A percentile compares a stretch with the other conserved stretches of the same genome.
Conservation (phyloP, 495 filamentous ascomycete genomes). For the Lepidopterella palustris region DNA sequence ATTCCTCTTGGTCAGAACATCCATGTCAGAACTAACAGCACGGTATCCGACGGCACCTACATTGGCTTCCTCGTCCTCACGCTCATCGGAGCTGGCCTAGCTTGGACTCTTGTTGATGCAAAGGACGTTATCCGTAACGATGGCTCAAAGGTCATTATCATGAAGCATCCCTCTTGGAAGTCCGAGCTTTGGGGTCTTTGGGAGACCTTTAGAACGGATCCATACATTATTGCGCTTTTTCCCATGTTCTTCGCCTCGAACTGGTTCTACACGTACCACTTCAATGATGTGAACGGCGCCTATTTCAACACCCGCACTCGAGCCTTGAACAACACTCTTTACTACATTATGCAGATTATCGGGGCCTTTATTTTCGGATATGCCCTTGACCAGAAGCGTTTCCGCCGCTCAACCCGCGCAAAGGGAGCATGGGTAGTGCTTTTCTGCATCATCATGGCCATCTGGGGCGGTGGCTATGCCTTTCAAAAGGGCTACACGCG, state of each 20-base stretch:
- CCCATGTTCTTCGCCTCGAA: conserved; percentile 42
- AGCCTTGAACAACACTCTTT: conserved; percentile 75
- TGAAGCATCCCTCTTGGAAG: conserved; percentile 69
- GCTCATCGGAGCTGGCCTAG: conserved; percentile 63
- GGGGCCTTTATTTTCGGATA: conserved; percentile 74
- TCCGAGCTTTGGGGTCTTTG: conserved; percentile 73
- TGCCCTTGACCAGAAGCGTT: conserved; percentile 57
- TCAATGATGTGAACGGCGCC: conserved; percentile 55
- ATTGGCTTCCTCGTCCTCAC: conserved; percentile 87
- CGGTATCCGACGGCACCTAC: conserved; percentile 80
- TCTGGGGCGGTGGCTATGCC: conserved; percentile 85
- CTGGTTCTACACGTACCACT: conserved; percentile 47
- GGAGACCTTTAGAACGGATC: conserved; percentile 63
- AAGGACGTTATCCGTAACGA: conserved; percentile 71
- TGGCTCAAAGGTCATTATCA: conserved; percentile 73
- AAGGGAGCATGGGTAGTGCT: conserved; percentile 61
- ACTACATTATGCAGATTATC: conserved; percentile 84
- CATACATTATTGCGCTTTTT: conserved; percentile 79
- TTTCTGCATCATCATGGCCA: conserved; percentile 65
- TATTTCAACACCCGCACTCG: conserved; percentile 79
- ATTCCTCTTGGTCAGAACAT: conserved; percentile 79
- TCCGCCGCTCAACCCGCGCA: conserved; percentile 68
- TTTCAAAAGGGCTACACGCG: conserved; percentile 64
- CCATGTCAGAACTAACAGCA: conserved; percentile 48
- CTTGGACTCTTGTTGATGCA: conserved; percentile 68